Percentiles rank a stretch among this genome's conserved stretches.
Evolutionary conservation across 2,329 filamentous ascomycete genomes (phyloP).

Genomic region (Botrytis hyacinthi): DNA sequence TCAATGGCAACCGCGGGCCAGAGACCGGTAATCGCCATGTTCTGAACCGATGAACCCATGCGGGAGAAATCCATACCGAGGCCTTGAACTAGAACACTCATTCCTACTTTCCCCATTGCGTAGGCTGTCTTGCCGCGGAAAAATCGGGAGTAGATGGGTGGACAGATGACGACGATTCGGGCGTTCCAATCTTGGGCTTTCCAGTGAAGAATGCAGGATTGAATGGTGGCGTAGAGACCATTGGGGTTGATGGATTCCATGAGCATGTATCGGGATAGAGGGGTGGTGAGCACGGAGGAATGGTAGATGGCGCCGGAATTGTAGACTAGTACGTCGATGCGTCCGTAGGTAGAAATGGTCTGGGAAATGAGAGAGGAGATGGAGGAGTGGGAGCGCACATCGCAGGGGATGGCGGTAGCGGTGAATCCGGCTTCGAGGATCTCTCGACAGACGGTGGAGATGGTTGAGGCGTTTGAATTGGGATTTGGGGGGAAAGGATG

Average conservation of each 20-base stretch:
- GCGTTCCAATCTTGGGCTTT: slow-evolving; percentile 52
- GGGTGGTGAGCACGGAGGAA: slow-evolving; percentile 70
- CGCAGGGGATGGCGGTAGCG: slow-evolving; percentile 66
- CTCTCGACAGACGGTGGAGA: slow-evolving; percentile 74
- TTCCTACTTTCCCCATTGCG: slow-evolving; percentile 74
- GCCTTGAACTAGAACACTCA: slow-evolving; percentile 79
- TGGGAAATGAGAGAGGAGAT: slow-evolving; percentile 57
- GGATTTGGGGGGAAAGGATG: slow-evolving; percentile 69
- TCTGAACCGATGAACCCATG: slow-evolving; percentile 51
- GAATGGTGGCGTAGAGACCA: slow-evolving; percentile 71
- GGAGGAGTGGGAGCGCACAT: slow-evolving; percentile 61
- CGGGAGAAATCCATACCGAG: slow-evolving; percentile 78
- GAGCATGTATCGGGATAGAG: slow-evolving; percentile 71
- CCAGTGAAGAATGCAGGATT: slow-evolving; percentile 67
- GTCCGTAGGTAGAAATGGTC: slow-evolving; percentile 43
- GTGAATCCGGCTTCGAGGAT: slow-evolving; percentile 63
- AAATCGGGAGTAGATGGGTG: slow-evolving; percentile 82
- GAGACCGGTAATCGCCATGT: slow-evolving; percentile 77
- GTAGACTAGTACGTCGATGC: slow-evolving; percentile 74
- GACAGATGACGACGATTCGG: slow-evolving; percentile 74
- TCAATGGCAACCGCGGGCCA: slow-evolving; percentile 80
- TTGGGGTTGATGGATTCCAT: slow-evolving; percentile 75
- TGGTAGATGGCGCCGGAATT: slow-evolving; percentile 87
- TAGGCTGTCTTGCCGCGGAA: slow-evolving; percentile 85
- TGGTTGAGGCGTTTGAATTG: slow-evolving; percentile 75